A percentile compares a stretch with the other conserved stretches of the same genome.
Conservation (phyloP, 345 rosid species). For the Murraya koenigii region DNA sequence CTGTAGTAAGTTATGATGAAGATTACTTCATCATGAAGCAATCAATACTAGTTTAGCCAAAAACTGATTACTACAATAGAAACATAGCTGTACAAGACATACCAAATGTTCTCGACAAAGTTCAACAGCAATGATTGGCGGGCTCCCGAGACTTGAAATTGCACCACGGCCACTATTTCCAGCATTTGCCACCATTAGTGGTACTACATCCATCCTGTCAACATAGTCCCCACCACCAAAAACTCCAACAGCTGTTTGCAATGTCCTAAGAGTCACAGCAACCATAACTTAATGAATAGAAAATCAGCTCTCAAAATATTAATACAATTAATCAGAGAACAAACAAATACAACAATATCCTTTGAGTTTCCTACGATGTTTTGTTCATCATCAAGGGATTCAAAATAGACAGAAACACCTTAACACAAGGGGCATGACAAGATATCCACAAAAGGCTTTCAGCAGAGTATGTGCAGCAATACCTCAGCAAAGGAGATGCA, state of each 20-base stretch:
- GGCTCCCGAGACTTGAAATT: slow-evolving; percentile 77
- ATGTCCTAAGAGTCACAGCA: slow-evolving; percentile 52
- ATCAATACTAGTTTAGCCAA: neutral
- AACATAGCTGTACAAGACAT: slow-evolving; percentile 12
- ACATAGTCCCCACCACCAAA: slow-evolving; percentile 87
- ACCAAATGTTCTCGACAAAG: slow-evolving; percentile 98
- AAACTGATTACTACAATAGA: neutral
- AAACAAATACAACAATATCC: neutral
- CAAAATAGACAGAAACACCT: neutral
- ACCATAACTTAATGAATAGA: slow-evolving; percentile 7
- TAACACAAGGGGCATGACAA: neutral
- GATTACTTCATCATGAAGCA: neutral
- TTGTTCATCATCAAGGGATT: neutral
- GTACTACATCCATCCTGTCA: slow-evolving; percentile 54
- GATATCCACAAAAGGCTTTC: neutral
- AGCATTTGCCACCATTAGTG: slow-evolving; percentile 89
- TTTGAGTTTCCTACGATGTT: neutral
- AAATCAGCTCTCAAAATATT: neutral
- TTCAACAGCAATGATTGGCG: slow-evolving; percentile 76
- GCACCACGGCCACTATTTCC: slow-evolving; percentile 77
- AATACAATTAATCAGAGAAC: neutral
- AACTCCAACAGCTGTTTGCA: slow-evolving; percentile 98
- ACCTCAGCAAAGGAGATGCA: slow-evolving; percentile 83
- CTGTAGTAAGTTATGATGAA: neutral
- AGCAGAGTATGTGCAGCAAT: slow-evolving; percentile 15